phyloP scores from a whole-genome alignment of 176 grass and related monocot species.

The Ampelocalamus luodianensis region DNA sequence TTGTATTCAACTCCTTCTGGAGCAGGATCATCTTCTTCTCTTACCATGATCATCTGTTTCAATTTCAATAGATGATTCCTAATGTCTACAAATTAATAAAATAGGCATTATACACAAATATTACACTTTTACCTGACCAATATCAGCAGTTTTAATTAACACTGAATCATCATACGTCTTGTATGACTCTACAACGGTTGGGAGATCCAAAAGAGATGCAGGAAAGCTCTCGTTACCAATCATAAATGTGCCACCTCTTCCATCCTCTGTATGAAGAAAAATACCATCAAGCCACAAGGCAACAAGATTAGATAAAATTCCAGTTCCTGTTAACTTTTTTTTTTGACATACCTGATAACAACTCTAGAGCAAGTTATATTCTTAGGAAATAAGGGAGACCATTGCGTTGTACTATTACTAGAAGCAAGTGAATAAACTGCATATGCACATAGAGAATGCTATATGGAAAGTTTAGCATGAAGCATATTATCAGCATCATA shows the following conservation, averaged over 20 bases:
- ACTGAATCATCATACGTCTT: slow-evolving; percentile 94
- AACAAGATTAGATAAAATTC: slow-evolving; percentile 12
- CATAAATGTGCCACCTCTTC: slow-evolving; percentile 89
- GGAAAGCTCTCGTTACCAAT: slow-evolving; percentile 76
- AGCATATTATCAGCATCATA: background rate
- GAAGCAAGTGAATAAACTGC: background rate
- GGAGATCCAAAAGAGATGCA: slow-evolving; percentile 87
- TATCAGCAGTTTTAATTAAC: slow-evolving; percentile 88
- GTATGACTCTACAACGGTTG: slow-evolving; percentile 75
- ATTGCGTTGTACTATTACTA: background rate
- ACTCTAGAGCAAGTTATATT: slow-evolving; percentile 10
- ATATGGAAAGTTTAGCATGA: slow-evolving; percentile 10
- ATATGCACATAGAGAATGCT: slow-evolving; percentile 3
- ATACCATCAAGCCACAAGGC: slow-evolving; percentile 29
- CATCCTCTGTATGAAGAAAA: slow-evolving; percentile 70
- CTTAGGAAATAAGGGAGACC: slow-evolving; percentile 9
- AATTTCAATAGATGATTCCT: slow-evolving; percentile 31
- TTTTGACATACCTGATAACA: too few relatives aligned
- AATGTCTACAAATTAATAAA: slow-evolving; percentile 15
- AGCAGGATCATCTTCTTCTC: slow-evolving; percentile 75
- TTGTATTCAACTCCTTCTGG: slow-evolving; percentile 87
- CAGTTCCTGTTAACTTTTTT: background rate
- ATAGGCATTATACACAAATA: slow-evolving; percentile 1
- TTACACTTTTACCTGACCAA: slow-evolving; percentile 68
- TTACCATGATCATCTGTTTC: slow-evolving; percentile 85